These are phyloP conservation scores for Phytophthora sojae DNA, from an alignment of 352 stramenopile species.

Conservation along the genomic window DNA sequence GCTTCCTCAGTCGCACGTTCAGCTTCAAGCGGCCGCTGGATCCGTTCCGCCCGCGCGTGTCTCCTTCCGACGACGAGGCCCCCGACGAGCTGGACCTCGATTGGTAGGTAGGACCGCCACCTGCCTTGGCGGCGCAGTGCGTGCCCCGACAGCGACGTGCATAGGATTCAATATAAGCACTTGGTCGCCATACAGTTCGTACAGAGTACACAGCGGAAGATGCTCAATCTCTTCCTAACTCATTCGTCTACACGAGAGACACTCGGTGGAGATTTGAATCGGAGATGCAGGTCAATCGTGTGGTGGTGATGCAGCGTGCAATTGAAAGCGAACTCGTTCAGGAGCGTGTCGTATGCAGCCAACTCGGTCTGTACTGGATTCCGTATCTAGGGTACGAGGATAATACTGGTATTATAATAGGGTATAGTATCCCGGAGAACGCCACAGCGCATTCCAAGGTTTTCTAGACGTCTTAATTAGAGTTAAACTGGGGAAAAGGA, in stretches of 20 bases:
- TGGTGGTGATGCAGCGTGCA: slow-evolving; percentile 10
- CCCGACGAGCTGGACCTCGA: slow-evolving; percentile 33
- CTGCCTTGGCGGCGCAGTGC: slow-evolving; percentile 6
- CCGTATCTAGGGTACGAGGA: neutral
- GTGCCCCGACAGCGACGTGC: slow-evolving; percentile 6
- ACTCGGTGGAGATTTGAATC: slow-evolving; percentile 14
- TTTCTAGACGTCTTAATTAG: too few species aligned
- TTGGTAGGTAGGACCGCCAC: slow-evolving; percentile 14
- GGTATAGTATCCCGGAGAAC: too few species aligned
- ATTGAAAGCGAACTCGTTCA: slow-evolving; percentile 9
- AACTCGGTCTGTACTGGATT: neutral
- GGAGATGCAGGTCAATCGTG: slow-evolving; percentile 14
- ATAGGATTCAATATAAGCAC: slow-evolving; percentile 25
- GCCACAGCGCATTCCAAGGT: too few species aligned
- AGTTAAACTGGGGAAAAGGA: too few species aligned
- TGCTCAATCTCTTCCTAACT: too few species aligned
- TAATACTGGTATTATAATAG: neutral
- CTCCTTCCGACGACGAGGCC: slow-evolving; percentile 27
- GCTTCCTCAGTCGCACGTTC: slow-evolving; percentile 33
- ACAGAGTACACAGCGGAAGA: too few species aligned
- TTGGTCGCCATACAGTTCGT: neutral
- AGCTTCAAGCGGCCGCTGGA: slow-evolving; percentile 31
- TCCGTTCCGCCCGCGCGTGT: slow-evolving; percentile 30
- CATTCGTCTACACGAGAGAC: neutral
- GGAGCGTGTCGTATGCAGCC: slow-evolving; percentile 3